Conservation (phyloP, 306 rosid genomes). For the Sicyos baderoa region DNA sequence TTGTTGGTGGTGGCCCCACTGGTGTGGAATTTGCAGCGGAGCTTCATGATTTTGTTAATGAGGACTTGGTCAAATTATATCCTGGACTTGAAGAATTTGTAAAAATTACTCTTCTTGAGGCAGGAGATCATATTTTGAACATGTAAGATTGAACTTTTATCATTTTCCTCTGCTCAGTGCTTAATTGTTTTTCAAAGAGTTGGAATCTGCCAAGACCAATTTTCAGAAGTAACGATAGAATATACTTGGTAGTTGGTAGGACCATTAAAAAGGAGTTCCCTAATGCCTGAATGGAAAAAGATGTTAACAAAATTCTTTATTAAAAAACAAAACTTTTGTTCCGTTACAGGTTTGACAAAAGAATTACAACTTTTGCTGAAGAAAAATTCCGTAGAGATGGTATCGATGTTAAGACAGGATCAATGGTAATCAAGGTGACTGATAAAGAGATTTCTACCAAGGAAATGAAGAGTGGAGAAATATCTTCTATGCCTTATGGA, state of each 20-base stretch:
- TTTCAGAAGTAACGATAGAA: neutral
- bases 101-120: slow-evolving; percentile 82
- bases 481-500: slow-evolving; percentile 67
- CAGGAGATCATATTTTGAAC: slow-evolving; percentile 76
- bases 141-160: slow-evolving; percentile 42
- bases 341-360: slow-evolving; percentile 79
- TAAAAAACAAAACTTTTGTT: slow-evolving; percentile 7
- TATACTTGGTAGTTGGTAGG: neutral
- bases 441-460: slow-evolving; percentile 73
- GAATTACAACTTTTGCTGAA: slow-evolving; percentile 90
- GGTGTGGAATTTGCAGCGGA: slow-evolving; percentile 98
- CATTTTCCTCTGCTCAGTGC: neutral
- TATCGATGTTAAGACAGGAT: slow-evolving; percentile 84
- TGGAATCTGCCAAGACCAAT: neutral
- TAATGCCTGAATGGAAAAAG: neutral
- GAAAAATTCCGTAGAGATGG: slow-evolving; percentile 74
- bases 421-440: slow-evolving; percentile 82
- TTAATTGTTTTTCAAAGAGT: neutral
- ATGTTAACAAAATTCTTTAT: too few relatives aligned
- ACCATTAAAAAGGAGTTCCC: neutral
- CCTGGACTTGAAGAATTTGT: slow-evolving; percentile 64
- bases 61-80: slow-evolving; percentile 64
- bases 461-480: slow-evolving; percentile 65
- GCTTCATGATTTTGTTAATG: slow-evolving; percentile 88
- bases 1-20: slow-evolving; percentile 98